phyloP scores from a whole-genome alignment of 202 grass and related monocot species.

The Zoysia matrella region DNA sequence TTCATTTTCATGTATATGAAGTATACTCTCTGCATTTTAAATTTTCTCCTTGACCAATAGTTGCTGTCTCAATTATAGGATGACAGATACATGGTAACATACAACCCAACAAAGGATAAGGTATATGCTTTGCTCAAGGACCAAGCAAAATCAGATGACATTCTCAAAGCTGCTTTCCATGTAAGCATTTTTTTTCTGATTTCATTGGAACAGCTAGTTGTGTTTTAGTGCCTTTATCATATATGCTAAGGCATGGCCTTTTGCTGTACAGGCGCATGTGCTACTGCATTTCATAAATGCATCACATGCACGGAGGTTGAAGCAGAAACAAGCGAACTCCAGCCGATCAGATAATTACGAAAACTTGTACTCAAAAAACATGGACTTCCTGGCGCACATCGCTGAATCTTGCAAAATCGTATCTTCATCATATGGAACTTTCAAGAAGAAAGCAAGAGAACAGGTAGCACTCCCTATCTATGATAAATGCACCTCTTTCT shows the following conservation, averaged over 20 bases:
- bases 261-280: slow-evolving; percentile 73
- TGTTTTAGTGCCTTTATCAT: slow-evolving; percentile 12
- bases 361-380: slow-evolving; percentile 47
- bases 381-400: slow-evolving; percentile 80
- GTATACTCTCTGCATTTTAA: slow-evolving; percentile 9
- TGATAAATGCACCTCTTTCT: slow-evolving; percentile 42
- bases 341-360: slow-evolving; percentile 53
- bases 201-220: slow-evolving; percentile 23
- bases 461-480: slow-evolving; percentile 58
- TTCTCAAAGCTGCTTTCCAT: slow-evolving; percentile 17
- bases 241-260: slow-evolving; percentile 15
- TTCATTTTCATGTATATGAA: slow-evolving; percentile 10
- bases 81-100: slow-evolving; percentile 88
- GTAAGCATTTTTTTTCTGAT: neutral
- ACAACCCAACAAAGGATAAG: no score
- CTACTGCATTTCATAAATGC: slow-evolving; percentile 84
- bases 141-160: no score
- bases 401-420: slow-evolving; percentile 93
- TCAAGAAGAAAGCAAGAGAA: slow-evolving; percentile 93
- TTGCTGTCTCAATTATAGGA: slow-evolving; percentile 57
- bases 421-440: slow-evolving; percentile 80
- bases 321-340: slow-evolving; percentile 42
- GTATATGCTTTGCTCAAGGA: no score
- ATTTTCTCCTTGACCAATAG: slow-evolving; percentile 14
- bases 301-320: slow-evolving; percentile 56